phyloP scores from a whole-genome alignment of 148 eudicot species.

The Diospyros lotus region DNA sequence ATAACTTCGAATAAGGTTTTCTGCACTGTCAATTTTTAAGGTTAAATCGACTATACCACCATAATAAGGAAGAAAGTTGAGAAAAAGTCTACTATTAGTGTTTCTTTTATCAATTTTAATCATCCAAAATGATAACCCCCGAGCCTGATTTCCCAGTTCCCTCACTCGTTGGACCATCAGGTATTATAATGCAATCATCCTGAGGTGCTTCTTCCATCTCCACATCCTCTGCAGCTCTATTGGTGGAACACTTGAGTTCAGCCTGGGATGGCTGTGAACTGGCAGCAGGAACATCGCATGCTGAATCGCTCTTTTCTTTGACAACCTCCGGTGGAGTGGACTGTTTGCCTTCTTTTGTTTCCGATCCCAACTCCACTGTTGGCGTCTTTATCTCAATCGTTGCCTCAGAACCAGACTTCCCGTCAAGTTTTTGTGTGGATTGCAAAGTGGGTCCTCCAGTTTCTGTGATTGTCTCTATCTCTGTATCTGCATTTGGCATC shows the following conservation, averaged over 20 bases:
- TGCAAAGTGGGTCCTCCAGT: neutral
- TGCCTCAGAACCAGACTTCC: constrained; percentile 6
- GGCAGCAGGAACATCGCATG: constrained; percentile 9
- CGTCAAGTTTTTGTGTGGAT: constrained; percentile 3
- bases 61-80: neutral
- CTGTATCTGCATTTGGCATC: constrained; percentile 6
- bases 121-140: constrained; percentile 27
- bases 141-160: constrained; percentile 2
- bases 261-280: neutral
- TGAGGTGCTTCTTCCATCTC: constrained; percentile 24
- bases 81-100: neutral
- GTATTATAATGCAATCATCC: neutral
- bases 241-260: neutral
- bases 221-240: constrained; percentile 20
- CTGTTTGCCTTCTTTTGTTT: neutral
- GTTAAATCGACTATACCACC: neutral
- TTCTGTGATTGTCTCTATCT: neutral
- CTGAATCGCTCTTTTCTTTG: neutral
- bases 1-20: neutral
- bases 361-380: constrained; percentile 2
- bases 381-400: constrained; percentile 10
- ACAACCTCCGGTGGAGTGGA: neutral
- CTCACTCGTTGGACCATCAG: constrained; percentile 7
- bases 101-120: neutral
- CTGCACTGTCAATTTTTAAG: neutral